A percentile compares a stretch with the other conserved stretches of the same genome.
Conservation (phyloP, 1,284 basidiomycete genomes). For the Rhizoctonia solani region DNA sequence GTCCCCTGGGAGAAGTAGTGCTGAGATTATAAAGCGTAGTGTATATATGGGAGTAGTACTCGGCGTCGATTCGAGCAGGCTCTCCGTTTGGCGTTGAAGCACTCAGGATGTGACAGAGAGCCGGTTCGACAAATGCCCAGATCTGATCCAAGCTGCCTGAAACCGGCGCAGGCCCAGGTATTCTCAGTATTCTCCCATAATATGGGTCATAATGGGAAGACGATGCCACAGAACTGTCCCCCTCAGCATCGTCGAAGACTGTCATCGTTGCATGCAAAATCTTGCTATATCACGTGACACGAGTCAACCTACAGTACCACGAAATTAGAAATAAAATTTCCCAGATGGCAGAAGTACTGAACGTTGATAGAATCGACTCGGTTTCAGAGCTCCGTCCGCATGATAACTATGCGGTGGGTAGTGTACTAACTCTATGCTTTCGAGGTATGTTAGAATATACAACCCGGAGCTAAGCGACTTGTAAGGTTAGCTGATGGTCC, state of each 20-base stretch:
- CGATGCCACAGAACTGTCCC: not conserved
- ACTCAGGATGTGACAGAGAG: constrained; percentile 10
- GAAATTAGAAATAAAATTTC: no score
- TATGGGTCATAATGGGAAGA: constrained; percentile 13
- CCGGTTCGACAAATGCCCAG: constrained; percentile 24
- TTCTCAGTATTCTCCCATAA: not conserved
- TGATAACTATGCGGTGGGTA: no score
- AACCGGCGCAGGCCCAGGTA: not conserved
- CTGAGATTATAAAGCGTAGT: constrained; percentile 21
- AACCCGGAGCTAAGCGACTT: no score
- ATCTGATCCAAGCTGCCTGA: constrained; percentile 3
- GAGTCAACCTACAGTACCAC: not conserved
- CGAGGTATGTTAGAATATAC: no score
- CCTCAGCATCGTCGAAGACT: not conserved
- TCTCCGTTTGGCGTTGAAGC: constrained; percentile 1
- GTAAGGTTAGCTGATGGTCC: no score
- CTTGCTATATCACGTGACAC: constrained; percentile 10
- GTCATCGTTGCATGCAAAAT: constrained; percentile 28
- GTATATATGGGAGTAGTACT: constrained; percentile 19
- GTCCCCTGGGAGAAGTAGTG: not conserved
- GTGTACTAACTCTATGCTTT: no score
- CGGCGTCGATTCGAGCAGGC: constrained; percentile 13
- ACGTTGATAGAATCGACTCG: no score
- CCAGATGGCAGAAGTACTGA: no score
- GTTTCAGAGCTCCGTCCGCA: no score